Evolutionary conservation across 2,329 filamentous ascomycete genomes (phyloP), one percentile per base, ranked within the genome.

Genomic region (Torrubiella hemipterigena): DNA sequence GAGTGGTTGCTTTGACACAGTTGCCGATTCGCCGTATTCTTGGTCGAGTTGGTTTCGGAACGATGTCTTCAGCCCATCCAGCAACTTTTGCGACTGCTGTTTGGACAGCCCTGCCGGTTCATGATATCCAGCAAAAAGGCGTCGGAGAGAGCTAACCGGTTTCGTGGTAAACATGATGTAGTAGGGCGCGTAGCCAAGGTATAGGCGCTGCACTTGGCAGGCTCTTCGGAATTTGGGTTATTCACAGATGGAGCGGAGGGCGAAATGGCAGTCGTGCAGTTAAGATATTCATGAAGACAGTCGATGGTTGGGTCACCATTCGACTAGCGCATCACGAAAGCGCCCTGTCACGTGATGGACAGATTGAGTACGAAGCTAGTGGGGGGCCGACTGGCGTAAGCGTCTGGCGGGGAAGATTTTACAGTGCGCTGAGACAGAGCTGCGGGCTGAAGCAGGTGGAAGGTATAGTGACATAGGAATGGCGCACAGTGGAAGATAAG

Each of bases 41-140:
- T 54, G 58, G 42, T 74, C 69, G n/a, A 76, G 64, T 18, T 72
- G 65, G 33, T 60, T 60, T 31, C 70, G 63, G 45, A 76, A 76
- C 3, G 69, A 73, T 6, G 57, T 51, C 30, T 71, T 75, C 31
- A 76, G 58, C 20, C 62, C 59, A 32, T 71, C 59, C 38, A 74
- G 66, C 7, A 75, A 61, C 42, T 65, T 64, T 38, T 68, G 60
- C 17, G 67, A 66, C 34, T 73, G 65, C 33, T 59, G 57, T 26
- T 55, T 51, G 27, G 55, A 65, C 23, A 75, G 52, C 2, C 66
- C 60, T 3, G 67, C 50, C 6, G 69, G 69, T 29, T 71, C 65
- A 44, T 73, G 67, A 32, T 58, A 59, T 28, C 53, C 49, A 15
- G 54, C 52, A 41, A 59, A 59, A 27, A 59, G 51, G 34, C 54